These are phyloP conservation scores for Chrysanthemum lavandulifolium DNA, from an alignment of 129 eudicot species.

Conservation along the genomic window DNA sequence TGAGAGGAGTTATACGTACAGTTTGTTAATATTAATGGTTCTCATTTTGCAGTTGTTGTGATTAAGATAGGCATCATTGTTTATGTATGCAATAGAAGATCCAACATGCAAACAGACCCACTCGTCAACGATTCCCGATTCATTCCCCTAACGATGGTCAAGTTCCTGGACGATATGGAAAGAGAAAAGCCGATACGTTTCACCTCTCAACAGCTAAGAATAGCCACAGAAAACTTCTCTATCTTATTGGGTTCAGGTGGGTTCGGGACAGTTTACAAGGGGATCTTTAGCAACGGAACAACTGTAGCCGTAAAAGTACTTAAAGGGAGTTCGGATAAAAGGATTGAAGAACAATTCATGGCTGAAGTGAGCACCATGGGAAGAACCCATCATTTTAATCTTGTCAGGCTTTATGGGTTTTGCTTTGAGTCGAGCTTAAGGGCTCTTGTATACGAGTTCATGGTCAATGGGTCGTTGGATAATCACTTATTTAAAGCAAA, in stretches of 20 bases:
- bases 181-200: conserved; percentile 29
- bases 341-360: conserved; percentile 35
- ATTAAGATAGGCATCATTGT: neutral
- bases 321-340: conserved; percentile 12
- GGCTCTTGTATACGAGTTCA: conserved; percentile 39
- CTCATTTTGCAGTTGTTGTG: neutral
- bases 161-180: conserved; percentile 27
- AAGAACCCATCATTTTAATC: conserved; percentile 35
- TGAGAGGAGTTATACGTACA: neutral
- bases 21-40: neutral
- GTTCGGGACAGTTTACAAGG: conserved; percentile 41
- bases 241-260: conserved; percentile 36
- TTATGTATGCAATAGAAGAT: neutral
- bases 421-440: conserved; percentile 24
- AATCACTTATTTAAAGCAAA: conserved; percentile 19
- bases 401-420: conserved; percentile 33
- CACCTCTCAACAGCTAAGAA: conserved; percentile 29
- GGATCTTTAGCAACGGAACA: conserved; percentile 20
- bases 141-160: conserved; percentile 25
- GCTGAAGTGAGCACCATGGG: conserved; percentile 40
- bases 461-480: conserved; percentile 36
- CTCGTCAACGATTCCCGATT: neutral
- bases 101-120: neutral
- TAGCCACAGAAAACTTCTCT: conserved; percentile 21
- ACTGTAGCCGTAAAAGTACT: conserved; percentile 31